A percentile compares a stretch with the other conserved stretches of the same genome.
Evolutionary conservation across 2,329 filamentous ascomycete genomes (phyloP).

Genomic region (Pyricularia grisea): DNA sequence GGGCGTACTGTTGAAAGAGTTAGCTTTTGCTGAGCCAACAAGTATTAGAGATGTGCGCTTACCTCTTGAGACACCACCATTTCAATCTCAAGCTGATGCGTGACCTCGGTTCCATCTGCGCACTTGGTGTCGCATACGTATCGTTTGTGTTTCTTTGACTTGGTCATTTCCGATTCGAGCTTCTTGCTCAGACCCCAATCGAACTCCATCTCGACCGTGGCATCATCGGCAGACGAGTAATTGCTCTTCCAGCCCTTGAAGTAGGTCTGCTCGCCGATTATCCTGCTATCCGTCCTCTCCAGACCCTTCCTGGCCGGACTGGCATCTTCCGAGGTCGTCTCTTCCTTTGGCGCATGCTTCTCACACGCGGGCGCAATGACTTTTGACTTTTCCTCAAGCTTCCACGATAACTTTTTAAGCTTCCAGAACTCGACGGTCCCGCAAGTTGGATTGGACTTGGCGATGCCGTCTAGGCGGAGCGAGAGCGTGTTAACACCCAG

Average conservation of each 20-base stretch:
- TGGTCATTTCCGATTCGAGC: conserved; percentile 3
- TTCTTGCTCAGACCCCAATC: conserved; percentile 56
- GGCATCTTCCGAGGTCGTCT: conserved; percentile 28
- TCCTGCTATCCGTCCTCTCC: conserved; percentile 63
- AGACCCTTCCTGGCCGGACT: conserved; percentile 55
- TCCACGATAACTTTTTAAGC: conserved; percentile 85
- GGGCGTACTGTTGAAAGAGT: conserved; percentile 44
- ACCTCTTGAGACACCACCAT: conserved; percentile 84
- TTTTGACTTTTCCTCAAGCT: conserved; percentile 79
- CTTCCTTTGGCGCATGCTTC: conserved; percentile 54
- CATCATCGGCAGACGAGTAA: conserved; percentile 35
- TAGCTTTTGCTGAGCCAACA: neutral
- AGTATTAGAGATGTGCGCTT: neutral
- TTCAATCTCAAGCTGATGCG: conserved; percentile 81
- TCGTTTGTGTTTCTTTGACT: conserved; percentile 21
- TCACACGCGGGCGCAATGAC: conserved; percentile 70
- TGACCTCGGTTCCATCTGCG: conserved; percentile 65
- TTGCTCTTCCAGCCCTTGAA: conserved; percentile 84
- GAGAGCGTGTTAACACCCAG: conserved; percentile 72
- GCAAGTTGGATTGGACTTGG: conserved; percentile 56
- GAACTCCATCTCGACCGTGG: conserved; percentile 68
- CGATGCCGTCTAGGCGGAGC: conserved; percentile 79
- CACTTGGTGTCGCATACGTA: conserved; percentile 72
- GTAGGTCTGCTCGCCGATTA: conserved; percentile 72
- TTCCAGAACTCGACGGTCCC: conserved; percentile 76